phyloP scores from a whole-genome alignment of 306 rosid genomes.

The Heteromeles arbutifolia region DNA sequence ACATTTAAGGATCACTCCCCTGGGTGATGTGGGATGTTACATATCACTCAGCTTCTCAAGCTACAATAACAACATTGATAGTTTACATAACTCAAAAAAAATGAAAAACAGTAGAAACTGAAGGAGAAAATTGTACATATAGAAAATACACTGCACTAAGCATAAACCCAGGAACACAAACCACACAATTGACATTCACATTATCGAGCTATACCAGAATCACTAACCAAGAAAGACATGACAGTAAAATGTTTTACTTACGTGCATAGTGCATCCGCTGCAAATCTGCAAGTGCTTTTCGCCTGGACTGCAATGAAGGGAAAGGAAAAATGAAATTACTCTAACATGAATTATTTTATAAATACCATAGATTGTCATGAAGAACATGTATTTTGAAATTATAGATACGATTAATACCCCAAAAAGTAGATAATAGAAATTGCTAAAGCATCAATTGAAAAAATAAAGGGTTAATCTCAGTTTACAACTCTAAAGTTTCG shows the following conservation, averaged over 20 bases:
- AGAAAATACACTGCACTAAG: neutral
- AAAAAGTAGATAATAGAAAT: neutral
- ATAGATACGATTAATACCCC: too few relatives aligned
- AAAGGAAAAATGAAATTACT: neutral
- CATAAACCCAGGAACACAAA: neutral
- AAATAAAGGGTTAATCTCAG: too few relatives aligned
- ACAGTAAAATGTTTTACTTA: constrained; percentile 24
- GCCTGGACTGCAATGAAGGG: constrained; percentile 66
- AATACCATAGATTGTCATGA: neutral
- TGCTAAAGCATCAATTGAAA: neutral
- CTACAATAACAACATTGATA: constrained; percentile 25
- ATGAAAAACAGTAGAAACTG: neutral
- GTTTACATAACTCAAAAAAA: neutral
- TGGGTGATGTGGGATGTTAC: too few relatives aligned
- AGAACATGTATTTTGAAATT: neutral
- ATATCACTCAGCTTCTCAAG: constrained; percentile 83
- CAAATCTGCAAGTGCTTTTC: constrained; percentile 80
- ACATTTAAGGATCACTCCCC: too few relatives aligned
- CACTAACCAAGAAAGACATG: neutral
- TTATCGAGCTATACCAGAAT: too few relatives aligned
- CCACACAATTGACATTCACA: neutral
- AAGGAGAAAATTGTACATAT: neutral
- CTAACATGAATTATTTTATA: neutral
- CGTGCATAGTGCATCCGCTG: constrained; percentile 87
- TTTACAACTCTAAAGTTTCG: too few relatives aligned